A percentile compares a stretch with the other conserved stretches of the same genome.
Conservation (phyloP, 2,329 filamentous ascomycete species). For the Fusarium beomiforme region DNA sequence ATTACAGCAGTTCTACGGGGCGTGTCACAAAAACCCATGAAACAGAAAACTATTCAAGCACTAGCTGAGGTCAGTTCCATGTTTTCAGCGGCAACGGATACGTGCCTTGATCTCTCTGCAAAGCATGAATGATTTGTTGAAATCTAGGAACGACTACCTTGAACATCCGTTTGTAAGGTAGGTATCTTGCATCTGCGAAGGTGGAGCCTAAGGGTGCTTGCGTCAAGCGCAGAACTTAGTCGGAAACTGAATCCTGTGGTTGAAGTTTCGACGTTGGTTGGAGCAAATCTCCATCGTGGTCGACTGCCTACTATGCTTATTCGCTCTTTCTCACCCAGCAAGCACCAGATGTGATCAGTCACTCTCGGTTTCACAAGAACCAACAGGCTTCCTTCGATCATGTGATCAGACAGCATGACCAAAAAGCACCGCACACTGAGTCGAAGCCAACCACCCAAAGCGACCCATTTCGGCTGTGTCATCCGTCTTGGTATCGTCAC, state of each 20-base stretch:
- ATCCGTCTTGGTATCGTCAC: conserved; percentile 32
- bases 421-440: conserved; percentile 4
- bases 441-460: conserved; percentile 24
- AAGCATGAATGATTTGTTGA: conserved; percentile 1
- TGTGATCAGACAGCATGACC: conserved; percentile 38
- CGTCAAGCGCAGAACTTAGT: conserved; percentile 21
- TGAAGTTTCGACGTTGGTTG: conserved; percentile 1
- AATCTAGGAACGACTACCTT: neutral
- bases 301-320: conserved; percentile 4
- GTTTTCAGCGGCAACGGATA: conserved; percentile 17
- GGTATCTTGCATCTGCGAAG: neutral
- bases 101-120: conserved; percentile 19
- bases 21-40: neutral
- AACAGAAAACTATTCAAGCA: neutral
- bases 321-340: conserved; percentile 7
- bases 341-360: conserved; percentile 33
- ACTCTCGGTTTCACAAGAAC: conserved; percentile 22
- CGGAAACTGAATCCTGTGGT: conserved; percentile 9
- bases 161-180: conserved; percentile 6
- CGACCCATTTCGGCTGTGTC: conserved; percentile 32
- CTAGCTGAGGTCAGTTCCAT: neutral
- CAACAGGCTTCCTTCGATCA: conserved; percentile 35
- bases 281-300: conserved; percentile 14
- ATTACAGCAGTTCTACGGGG: neutral
- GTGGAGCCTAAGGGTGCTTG: conserved; percentile 19